Evolutionary conservation across 192 early-diverging fungal species (phyloP).

Genomic region (Entomortierella beljakovae): DNA sequence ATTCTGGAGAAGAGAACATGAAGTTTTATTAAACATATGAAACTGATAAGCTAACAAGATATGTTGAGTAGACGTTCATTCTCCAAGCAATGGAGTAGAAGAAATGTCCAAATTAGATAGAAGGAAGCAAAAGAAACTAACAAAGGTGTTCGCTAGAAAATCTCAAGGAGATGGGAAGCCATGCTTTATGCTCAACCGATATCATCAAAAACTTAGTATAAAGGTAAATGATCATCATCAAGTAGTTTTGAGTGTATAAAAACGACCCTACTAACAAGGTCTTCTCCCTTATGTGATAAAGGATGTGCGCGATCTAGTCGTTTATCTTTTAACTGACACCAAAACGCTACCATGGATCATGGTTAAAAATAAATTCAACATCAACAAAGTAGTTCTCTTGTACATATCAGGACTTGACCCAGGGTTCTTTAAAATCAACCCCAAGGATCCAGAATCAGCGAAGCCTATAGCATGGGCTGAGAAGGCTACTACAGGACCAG

Average conservation of each 20-base stretch:
- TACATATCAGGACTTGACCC: constrained; percentile 45
- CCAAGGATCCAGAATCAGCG: constrained; percentile 13
- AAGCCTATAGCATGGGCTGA: constrained; percentile 27
- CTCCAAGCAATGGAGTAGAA: background rate
- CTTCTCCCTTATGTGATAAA: background rate
- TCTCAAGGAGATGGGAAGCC: constrained; percentile 10
- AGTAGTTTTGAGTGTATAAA: no score
- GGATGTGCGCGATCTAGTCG: constrained; percentile 39
- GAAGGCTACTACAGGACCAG: constrained; percentile 14
- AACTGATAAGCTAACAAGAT: no score
- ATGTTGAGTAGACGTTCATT: background rate
- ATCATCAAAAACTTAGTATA: constrained; percentile 31
- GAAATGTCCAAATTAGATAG: constrained; percentile 21
- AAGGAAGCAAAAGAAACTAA: constrained; percentile 25
- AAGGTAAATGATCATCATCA: constrained; percentile 39
- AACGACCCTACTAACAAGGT: background rate
- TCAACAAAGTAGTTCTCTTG: constrained; percentile 37
- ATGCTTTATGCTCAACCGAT: constrained; percentile 38
- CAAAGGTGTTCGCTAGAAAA: constrained; percentile 20
- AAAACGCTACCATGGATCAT: constrained; percentile 47
- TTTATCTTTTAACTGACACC: constrained; percentile 42
- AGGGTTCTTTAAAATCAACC: constrained; percentile 29
- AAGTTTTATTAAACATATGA: no score
- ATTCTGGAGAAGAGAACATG: no score
- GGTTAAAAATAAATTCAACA: constrained; percentile 52